Conservation (phyloP, 331 rosid species). For the Prunus yedoensis region DNA sequence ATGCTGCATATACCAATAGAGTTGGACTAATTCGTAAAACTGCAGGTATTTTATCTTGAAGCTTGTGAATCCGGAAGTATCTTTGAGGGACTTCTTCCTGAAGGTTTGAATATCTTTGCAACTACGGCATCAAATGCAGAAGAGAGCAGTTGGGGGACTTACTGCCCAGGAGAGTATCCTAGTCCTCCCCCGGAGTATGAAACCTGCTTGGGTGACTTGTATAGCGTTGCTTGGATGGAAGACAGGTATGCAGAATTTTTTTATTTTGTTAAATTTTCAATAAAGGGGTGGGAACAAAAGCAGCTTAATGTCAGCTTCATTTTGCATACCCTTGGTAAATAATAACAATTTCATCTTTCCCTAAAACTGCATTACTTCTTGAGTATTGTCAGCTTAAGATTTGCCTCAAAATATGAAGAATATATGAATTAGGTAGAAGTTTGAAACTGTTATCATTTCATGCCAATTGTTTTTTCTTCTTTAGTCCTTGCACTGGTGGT, state of each 20-base stretch:
- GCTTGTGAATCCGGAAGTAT: slow-evolving; percentile 99
- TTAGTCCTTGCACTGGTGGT: neutral
- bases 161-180: slow-evolving; percentile 90
- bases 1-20: slow-evolving; percentile 3
- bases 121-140: slow-evolving; percentile 92
- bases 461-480: neutral
- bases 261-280: neutral
- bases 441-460: neutral
- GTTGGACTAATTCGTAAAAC: neutral
- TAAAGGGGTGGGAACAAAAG: slow-evolving; percentile 17
- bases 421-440: neutral
- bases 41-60: slow-evolving; percentile 93
- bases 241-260: slow-evolving; percentile 61
- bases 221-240: slow-evolving; percentile 98
- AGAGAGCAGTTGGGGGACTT: slow-evolving; percentile 99
- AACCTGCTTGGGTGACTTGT: slow-evolving; percentile 94
- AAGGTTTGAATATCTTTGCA: slow-evolving; percentile 74
- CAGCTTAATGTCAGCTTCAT: slow-evolving; percentile 9
- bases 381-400: neutral
- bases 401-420: neutral
- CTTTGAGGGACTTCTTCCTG: slow-evolving; percentile 93
- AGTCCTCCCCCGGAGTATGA: slow-evolving; percentile 89
- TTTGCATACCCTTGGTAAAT: too few species aligned
- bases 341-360: neutral
- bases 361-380: neutral